These are phyloP conservation scores for Lepidopterella palustris DNA, from an alignment of 495 filamentous ascomycete species.

Conservation along the genomic window DNA sequence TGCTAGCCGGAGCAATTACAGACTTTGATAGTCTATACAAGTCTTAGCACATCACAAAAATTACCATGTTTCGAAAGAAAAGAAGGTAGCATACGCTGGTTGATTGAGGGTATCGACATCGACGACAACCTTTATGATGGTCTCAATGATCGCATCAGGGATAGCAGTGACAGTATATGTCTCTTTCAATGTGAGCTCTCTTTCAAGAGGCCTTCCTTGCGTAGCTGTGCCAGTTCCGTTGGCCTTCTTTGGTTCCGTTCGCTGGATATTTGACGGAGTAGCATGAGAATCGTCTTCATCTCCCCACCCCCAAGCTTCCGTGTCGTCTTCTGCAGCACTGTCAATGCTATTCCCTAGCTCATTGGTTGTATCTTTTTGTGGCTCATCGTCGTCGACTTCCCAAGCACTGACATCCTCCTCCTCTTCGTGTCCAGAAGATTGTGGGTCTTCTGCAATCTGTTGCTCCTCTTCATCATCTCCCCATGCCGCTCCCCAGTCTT, in stretches of 20 bases:
- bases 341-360: conserved; percentile 21
- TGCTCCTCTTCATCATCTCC: conserved; percentile 54
- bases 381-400: conserved; percentile 52
- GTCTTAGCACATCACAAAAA: conserved; percentile 27
- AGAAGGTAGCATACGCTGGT: conserved; percentile 37
- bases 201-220: conserved; percentile 29
- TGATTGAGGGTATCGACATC: conserved; percentile 60
- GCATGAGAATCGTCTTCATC: conserved; percentile 44
- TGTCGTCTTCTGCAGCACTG: conserved; percentile 42
- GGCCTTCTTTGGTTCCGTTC: not conserved
- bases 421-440: conserved; percentile 41
- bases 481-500: conserved; percentile 74
- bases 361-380: conserved; percentile 15
- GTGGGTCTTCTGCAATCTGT: conserved; percentile 7
- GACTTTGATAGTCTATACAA: conserved; percentile 41
- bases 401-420: conserved; percentile 58
- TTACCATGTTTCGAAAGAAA: conserved; percentile 11
- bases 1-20: conserved; percentile 62
- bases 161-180: conserved; percentile 81
- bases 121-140: conserved; percentile 61
- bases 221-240: conserved; percentile 21
- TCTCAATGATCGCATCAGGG: conserved; percentile 64
- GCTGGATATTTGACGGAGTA: conserved; percentile 8
- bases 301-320: conserved; percentile 69
- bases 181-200: conserved; percentile 73